phyloP scores from a whole-genome alignment of 805 yeast genomes.

The Lipomyces spencermartinsiae region DNA sequence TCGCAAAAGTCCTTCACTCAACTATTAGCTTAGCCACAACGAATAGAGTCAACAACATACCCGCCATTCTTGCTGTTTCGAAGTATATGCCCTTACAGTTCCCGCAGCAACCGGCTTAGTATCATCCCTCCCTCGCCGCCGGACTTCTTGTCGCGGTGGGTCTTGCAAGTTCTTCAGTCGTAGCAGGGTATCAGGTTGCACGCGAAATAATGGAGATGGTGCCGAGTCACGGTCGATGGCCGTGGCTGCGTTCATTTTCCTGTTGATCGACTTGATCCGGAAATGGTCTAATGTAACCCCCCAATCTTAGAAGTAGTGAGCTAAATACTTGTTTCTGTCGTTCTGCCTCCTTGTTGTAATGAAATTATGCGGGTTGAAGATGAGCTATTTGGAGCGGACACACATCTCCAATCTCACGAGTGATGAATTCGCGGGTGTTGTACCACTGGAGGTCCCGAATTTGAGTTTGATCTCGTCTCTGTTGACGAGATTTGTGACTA shows the following conservation, averaged over 20 bases:
- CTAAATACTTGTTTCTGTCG: too few relatives aligned
- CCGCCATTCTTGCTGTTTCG: conserved; percentile 22
- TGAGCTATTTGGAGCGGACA: too few relatives aligned
- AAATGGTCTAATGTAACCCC: not conserved
- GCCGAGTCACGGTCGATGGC: not conserved
- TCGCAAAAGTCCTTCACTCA: conserved; percentile 14
- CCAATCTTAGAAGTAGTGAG: not conserved
- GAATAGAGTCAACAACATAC: conserved; percentile 8
- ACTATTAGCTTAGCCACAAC: not conserved
- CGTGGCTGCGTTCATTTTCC: not conserved
- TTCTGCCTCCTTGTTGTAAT: too few relatives aligned
- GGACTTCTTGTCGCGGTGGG: conserved; percentile 5
- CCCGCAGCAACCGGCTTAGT: conserved; percentile 21
- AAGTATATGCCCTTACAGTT: conserved; percentile 18
- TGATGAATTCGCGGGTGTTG: too few relatives aligned
- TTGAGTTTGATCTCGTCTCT: too few relatives aligned
- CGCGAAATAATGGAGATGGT: not conserved
- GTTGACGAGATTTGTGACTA: too few relatives aligned
- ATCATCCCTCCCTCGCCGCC: conserved; percentile 12
- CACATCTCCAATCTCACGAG: not conserved
- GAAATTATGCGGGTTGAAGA: not conserved
- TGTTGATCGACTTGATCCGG: not conserved
- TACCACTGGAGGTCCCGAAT: too few relatives aligned
- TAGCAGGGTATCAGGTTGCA: not conserved
- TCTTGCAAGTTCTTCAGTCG: conserved; percentile 6